Base-by-base conservation (phyloP, 208 protist genomes). In the Naegleria fowleri region DNA sequence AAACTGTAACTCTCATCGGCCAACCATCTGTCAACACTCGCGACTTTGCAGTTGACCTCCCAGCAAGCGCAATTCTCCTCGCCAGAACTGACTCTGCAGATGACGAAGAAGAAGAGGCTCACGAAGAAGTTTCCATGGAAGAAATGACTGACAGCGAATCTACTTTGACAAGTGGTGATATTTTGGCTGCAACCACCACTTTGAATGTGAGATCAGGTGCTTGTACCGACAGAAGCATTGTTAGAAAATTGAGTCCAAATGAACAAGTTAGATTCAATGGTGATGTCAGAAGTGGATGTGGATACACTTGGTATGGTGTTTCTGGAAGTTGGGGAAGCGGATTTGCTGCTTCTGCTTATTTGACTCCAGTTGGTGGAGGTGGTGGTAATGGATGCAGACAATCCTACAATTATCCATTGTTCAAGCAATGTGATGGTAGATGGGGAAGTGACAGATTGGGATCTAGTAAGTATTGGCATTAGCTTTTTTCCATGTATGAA, bases 361-460 rank as follows among this genome's bases (percentile, higher is more conserved):
- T 89, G 4, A 48, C 5, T 19, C 15, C 16, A 39, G 83, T 43
- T 86, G 22, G 22, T 67, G 22, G 22, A 29, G 83, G 83, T 51
- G 39, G 83, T 33, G 39, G 39, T 51, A 40, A 29, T 41, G 29
- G 48, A 13, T 79, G 67, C 36, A 36, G 67, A 79, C 67, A 79
- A 79, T 13, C 13, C 9, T 79, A 88, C 85, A 39, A 58, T 58
- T 83, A 91, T 83, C 88, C 88, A 86, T n/a, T 91, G 4, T 91
- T 38, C 25, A 91, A 91, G 22, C 90, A 91, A 67, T 91, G 90
- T 40, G 90, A 91, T 91, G 6, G 7, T 29, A 85, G 83, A 67
- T 91, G 90, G 90, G 90, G 90, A 7, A 29, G 19, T 40, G 33
- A 90, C 33, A n/a, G 15, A 51, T 52, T 90, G 75, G 86, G 86